A percentile compares a stretch with the other conserved stretches of the same genome.
These are phyloP conservation scores for Leptographium wingfieldii DNA, from an alignment of 2,329 filamentous ascomycete species.

Conservation along the genomic window DNA sequence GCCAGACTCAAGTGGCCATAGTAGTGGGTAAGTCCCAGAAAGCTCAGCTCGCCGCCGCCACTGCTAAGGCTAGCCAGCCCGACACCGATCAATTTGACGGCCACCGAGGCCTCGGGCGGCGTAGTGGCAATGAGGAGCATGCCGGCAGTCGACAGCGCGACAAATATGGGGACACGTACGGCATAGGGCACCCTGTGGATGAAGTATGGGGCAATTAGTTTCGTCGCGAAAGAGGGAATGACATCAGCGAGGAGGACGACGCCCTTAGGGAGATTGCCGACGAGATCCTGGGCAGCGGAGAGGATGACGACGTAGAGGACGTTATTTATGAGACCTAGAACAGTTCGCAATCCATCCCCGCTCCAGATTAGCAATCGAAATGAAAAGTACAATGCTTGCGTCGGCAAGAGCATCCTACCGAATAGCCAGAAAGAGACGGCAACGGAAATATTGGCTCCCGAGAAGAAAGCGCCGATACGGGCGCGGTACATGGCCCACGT, in stretches of 20 bases:
- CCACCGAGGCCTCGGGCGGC: conserved; percentile 51
- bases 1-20: conserved; percentile 81
- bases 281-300: conserved; percentile 87
- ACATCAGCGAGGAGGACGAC: conserved; percentile 90
- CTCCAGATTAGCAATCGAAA: neutral
- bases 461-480: conserved; percentile 49
- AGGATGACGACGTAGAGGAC: conserved; percentile 96
- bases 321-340: conserved; percentile 78
- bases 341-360: neutral
- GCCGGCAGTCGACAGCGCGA: conserved; percentile 61
- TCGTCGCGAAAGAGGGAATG: conserved; percentile 76
- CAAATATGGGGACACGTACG: conserved; percentile 61
- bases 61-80: conserved; percentile 74
- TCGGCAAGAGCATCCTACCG: conserved; percentile 39
- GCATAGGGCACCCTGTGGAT: conserved; percentile 79
- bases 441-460: conserved; percentile 57
- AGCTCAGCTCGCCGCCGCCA: conserved; percentile 81
- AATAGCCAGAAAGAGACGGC: conserved; percentile 86
- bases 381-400: neutral
- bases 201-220: conserved; percentile 84
- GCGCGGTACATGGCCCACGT: conserved; percentile 65
- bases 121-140: conserved; percentile 85
- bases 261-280: conserved; percentile 77
- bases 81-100: conserved; percentile 69
- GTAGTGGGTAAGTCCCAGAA: conserved; percentile 82